phyloP scores from a whole-genome alignment of 768 basidiomycete genomes.

The Mycena alexandri region DNA sequence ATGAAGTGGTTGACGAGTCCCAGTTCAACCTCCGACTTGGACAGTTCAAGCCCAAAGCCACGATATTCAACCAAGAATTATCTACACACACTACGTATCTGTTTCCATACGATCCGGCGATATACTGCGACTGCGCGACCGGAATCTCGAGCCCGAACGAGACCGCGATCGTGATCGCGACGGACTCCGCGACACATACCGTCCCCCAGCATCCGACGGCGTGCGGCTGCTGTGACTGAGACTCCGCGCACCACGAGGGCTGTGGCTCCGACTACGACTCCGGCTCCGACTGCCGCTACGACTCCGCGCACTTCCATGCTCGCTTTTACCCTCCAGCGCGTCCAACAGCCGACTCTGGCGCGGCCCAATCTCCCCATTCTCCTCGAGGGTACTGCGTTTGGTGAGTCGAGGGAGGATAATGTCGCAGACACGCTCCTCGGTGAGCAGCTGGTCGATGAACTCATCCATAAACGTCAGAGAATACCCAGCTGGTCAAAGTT shows the following conservation, averaged over 20 bases:
- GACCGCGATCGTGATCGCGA: slow-evolving; percentile 53
- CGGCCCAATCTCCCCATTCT: slow-evolving; percentile 89
- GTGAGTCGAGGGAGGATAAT: slow-evolving; percentile 93
- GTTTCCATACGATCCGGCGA: slow-evolving; percentile 36
- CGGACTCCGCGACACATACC: slow-evolving; percentile 77
- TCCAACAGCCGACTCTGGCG: slow-evolving; percentile 89
- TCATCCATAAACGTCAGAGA: slow-evolving; percentile 91
- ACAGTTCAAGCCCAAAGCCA: too few relatives aligned
- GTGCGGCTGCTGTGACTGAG: slow-evolving; percentile 44
- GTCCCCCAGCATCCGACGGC: slow-evolving; percentile 61
- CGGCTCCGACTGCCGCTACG: slow-evolving; percentile 55
- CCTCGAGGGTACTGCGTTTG: slow-evolving; percentile 90
- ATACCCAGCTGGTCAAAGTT: slow-evolving; percentile 76
- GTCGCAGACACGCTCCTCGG: slow-evolving; percentile 95
- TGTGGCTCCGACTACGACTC: slow-evolving; percentile 47
- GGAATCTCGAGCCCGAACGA: slow-evolving; percentile 27
- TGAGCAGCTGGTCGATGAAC: slow-evolving; percentile 86
- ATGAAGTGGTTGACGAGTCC: too few relatives aligned
- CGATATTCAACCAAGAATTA: not conserved
- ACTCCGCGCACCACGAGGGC: slow-evolving; percentile 44
- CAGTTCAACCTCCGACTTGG: too few relatives aligned
- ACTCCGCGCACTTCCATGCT: slow-evolving; percentile 60
- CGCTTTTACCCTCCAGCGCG: slow-evolving; percentile 84
- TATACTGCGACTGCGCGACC: slow-evolving; percentile 35
- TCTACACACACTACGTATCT: slow-evolving; percentile 3